Percentiles rank a stretch among this genome's conserved stretches.
Conservation (phyloP, 2,329 filamentous ascomycete genomes). For the Westerdykella aurantiaca region DNA sequence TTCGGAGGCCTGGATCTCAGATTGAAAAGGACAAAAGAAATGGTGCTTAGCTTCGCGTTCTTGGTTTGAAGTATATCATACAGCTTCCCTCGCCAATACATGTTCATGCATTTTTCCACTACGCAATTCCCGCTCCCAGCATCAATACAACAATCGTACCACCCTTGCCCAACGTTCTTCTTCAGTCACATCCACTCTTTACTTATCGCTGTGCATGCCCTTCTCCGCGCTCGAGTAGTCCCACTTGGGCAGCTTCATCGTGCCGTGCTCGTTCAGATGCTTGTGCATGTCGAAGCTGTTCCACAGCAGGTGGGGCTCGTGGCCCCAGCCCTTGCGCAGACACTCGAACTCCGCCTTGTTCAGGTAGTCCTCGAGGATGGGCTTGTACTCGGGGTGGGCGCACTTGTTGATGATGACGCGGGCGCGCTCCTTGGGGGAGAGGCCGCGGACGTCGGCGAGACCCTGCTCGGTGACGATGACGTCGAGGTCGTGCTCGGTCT, state of each 20-base stretch:
- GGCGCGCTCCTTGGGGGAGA: conserved; percentile 73
- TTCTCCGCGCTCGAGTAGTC: conserved; percentile 24
- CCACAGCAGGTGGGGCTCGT: conserved; percentile 83
- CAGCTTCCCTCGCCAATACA: too few relatives aligned
- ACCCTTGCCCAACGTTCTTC: neutral
- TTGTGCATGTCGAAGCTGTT: conserved; percentile 86
- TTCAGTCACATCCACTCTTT: neutral
- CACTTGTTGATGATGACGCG: conserved; percentile 83
- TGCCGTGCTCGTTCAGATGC: conserved; percentile 73
- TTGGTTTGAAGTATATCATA: too few relatives aligned
- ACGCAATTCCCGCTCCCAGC: too few relatives aligned
- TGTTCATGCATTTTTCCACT: too few relatives aligned
- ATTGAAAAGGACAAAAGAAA: too few relatives aligned
- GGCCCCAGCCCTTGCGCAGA: conserved; percentile 78
- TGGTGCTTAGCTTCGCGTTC: too few relatives aligned
- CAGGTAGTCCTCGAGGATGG: conserved; percentile 76
- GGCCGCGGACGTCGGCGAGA: conserved; percentile 76
- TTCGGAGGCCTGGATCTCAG: too few relatives aligned
- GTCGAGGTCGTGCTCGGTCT: conserved; percentile 88
- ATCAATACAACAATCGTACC: neutral
- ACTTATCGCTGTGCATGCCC: conserved; percentile 6
- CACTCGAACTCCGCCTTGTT: conserved; percentile 83
- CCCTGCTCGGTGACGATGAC: conserved; percentile 77
- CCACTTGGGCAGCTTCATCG: conserved; percentile 78
- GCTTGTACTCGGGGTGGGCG: conserved; percentile 76